Base-by-base conservation (phyloP, 2,329 filamentous ascomycete genomes). In the Arthrinium puccinioides region DNA sequence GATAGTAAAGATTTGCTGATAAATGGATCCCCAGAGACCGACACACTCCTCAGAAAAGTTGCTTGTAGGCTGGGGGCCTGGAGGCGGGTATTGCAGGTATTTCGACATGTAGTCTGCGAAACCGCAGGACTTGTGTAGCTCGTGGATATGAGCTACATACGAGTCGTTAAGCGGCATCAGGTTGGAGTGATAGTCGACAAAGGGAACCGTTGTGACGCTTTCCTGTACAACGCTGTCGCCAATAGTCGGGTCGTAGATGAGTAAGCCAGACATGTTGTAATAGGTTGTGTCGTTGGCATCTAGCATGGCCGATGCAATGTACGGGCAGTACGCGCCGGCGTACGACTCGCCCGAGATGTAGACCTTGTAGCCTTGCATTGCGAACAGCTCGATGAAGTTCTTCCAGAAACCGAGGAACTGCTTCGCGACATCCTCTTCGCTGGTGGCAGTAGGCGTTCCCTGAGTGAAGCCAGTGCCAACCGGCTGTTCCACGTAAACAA, bases 331-430 rank as follows among this genome's bases (percentile, higher is more conserved):
- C 44, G 56, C 59, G 15, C 66, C 71, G 4, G 66, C 71, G 48
- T 76, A 76, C 4, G 62, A 67, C 45, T 77, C 72, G 38, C 73
- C 72, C 4, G 72, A 69, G 20, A 76, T 50, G 45, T 73, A 76
- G 1, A 73, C 66, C 44, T 72, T 70, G 49, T 62, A 67, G n/a
- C 64, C 63, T 18, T 71, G 60, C 38, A 74, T 51, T n/a, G 64
- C 62, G 47, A 79, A 79, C 6, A 65, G 64, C 23, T 72, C 62
- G 27, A 74, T 55, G 46, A 77, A 78, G 44, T 73, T 72, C 55
- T 70, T 68, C 59, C 79, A 88, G 62, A 87, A 92, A 34, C 82
- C 82, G 13, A 83, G 66, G 55, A 90, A 87, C 47, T 89, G 74
- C n/a, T 63, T 59, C 0, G 82, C 82, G 2, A 83, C 69, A 45